Evolutionary conservation across 2,329 filamentous ascomycete species (phyloP).

Genomic region (Gremmenia infestans): DNA sequence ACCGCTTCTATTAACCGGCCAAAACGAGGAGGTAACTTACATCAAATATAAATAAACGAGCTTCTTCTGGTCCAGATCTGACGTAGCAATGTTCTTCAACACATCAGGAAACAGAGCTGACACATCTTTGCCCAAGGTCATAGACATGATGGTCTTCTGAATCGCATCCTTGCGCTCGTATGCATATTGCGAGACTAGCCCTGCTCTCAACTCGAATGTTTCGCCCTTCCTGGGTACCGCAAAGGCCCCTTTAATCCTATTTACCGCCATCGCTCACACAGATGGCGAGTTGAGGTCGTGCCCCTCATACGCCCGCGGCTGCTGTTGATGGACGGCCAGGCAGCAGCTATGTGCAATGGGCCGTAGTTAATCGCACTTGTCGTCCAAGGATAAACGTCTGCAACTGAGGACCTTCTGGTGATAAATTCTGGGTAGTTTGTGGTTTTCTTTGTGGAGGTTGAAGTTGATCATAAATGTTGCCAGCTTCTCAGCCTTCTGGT

Average conservation of each 20-base stretch:
- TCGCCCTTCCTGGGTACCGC: slow-evolving; percentile 92
- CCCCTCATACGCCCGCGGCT: slow-evolving; percentile 32
- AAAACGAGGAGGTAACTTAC: slow-evolving; percentile 40
- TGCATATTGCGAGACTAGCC: slow-evolving; percentile 96
- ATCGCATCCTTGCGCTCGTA: slow-evolving; percentile 99
- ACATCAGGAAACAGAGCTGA: slow-evolving; percentile 96
- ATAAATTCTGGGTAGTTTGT: not conserved
- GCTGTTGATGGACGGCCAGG: slow-evolving; percentile 16
- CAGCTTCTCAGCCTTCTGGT: slow-evolving; percentile 7
- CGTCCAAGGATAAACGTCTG: slow-evolving; percentile 1
- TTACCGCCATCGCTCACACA: slow-evolving; percentile 73
- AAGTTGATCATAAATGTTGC: not conserved
- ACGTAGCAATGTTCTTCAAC: slow-evolving; percentile 95
- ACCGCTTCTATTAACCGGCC: not conserved
- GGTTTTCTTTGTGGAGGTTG: not conserved
- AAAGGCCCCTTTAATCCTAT: slow-evolving; percentile 91
- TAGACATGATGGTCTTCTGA: slow-evolving; percentile 99
- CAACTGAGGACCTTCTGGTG: not conserved
- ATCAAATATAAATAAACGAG: slow-evolving; percentile 97
- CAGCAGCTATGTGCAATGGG: slow-evolving; percentile 22
- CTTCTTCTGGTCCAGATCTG: slow-evolving; percentile 97
- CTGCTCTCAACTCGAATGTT: slow-evolving; percentile 93
- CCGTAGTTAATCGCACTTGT: not conserved
- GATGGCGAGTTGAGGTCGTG: slow-evolving; percentile 34
- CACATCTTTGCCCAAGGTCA: slow-evolving; percentile 98